Evolutionary conservation across 2,329 filamentous ascomycete genomes (phyloP).

Genomic region (Colletotrichum tanaceti): DNA sequence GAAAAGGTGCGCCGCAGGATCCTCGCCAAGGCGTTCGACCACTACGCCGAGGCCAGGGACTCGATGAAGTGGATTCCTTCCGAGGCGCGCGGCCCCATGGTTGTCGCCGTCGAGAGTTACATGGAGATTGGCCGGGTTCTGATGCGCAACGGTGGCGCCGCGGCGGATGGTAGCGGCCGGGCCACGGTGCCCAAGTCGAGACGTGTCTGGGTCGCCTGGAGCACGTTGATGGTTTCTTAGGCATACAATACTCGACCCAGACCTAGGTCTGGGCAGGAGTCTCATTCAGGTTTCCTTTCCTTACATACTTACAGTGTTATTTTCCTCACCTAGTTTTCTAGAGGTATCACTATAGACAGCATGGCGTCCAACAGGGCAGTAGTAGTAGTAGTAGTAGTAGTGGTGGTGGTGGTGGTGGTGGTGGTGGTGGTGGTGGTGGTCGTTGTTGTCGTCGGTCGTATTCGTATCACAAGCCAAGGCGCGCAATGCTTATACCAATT

Average conservation of each 20-base stretch:
- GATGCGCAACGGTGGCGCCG: slow-evolving; percentile 41
- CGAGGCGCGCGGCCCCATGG: slow-evolving; percentile 71
- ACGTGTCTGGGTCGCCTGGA: slow-evolving; percentile 69
- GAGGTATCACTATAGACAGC: slow-evolving; percentile 29
- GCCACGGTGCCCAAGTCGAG: slow-evolving; percentile 58
- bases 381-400: background rate
- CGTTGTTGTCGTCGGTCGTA: no score
- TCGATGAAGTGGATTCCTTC: slow-evolving; percentile 71
- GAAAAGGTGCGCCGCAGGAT: slow-evolving; percentile 64
- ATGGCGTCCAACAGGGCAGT: slow-evolving; percentile 11
- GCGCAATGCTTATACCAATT: no score
- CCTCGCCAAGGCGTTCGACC: slow-evolving; percentile 69
- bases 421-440: no score
- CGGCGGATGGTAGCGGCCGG: slow-evolving; percentile 44
- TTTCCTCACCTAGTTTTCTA: slow-evolving; percentile 8
- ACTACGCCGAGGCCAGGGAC: slow-evolving; percentile 65
- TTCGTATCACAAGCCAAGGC: no score
- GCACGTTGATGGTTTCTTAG: slow-evolving; percentile 53
- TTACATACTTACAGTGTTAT: background rate
- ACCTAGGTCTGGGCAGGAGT: background rate
- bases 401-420: no score
- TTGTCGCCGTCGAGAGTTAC: slow-evolving; percentile 79
- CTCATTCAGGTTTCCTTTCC: background rate
- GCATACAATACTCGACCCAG: no score
- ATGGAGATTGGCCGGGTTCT: slow-evolving; percentile 80